Evolutionary conservation across 2,329 filamentous ascomycete genomes (phyloP).

Genomic region (Plenodomus biglobosus): DNA sequence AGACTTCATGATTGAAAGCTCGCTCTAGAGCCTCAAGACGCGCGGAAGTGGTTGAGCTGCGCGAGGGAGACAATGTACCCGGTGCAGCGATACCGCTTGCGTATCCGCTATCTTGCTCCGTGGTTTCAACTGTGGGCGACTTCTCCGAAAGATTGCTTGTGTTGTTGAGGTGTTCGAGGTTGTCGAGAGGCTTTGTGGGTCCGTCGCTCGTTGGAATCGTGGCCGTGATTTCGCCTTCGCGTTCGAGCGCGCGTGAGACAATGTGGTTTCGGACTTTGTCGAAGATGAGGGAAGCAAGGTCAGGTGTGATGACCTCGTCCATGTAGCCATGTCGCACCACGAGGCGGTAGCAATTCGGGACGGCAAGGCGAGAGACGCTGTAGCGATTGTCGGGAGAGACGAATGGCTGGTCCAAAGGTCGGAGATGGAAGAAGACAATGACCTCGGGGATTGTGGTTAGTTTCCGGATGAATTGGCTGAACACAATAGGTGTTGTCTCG

Average conservation of each 20-base stretch:
- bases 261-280: conserved; percentile 56
- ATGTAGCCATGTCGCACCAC: conserved; percentile 72
- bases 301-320: conserved; percentile 68
- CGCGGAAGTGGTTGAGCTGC: conserved; percentile 25
- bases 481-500: conserved; percentile 64
- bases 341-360: conserved; percentile 68
- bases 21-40: conserved; percentile 43
- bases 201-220: conserved; percentile 3
- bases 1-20: conserved; percentile 51
- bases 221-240: conserved; percentile 25
- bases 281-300: conserved; percentile 59
- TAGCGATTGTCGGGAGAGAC: conserved; percentile 50
- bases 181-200: background rate
- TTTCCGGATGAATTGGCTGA: conserved; percentile 72
- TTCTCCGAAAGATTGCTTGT: background rate
- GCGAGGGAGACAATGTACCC: conserved; percentile 14
- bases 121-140: background rate
- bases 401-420: conserved; percentile 60
- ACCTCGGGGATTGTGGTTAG: conserved; percentile 68
- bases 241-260: conserved; percentile 31
- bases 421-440: conserved; percentile 74
- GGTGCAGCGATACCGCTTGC: conserved; percentile 1
- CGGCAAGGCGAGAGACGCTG: conserved; percentile 47
- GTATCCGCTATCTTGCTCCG: background rate
- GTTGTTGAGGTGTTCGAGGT: background rate